These are phyloP conservation scores for Phytophthora ramorum DNA, from an alignment of 352 stramenopile genomes.

Conservation along the genomic window DNA sequence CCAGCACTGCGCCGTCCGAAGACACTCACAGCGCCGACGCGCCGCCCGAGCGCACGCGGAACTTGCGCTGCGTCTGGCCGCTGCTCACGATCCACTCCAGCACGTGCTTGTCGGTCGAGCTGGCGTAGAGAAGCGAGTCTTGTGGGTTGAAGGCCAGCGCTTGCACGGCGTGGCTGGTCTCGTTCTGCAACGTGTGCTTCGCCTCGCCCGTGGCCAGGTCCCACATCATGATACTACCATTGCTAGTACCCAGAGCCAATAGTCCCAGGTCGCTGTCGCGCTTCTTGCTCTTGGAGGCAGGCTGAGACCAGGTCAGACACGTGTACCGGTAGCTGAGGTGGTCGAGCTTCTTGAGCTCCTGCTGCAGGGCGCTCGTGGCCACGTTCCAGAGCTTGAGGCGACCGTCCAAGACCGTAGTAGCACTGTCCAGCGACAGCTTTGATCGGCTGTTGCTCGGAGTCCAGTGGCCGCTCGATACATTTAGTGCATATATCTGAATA, in stretches of 20 bases:
- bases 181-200: constrained; percentile 60
- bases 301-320: constrained; percentile 68
- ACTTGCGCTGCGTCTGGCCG: constrained; percentile 63
- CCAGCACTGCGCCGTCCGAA: constrained; percentile 65
- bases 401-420: constrained; percentile 43
- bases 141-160: constrained; percentile 80
- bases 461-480: too few species aligned
- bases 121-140: constrained; percentile 71
- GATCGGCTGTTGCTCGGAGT: too few species aligned
- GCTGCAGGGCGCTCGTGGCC: constrained; percentile 61
- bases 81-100: constrained; percentile 79
- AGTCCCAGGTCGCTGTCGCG: constrained; percentile 53
- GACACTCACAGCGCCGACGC: constrained; percentile 75
- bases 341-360: constrained; percentile 85
- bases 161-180: constrained; percentile 53
- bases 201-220: constrained; percentile 76
- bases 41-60: constrained; percentile 63
- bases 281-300: constrained; percentile 49
- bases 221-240: constrained; percentile 72
- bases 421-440: too few species aligned
- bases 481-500: too few species aligned
- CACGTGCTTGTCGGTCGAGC: constrained; percentile 77
- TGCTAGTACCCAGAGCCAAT: constrained; percentile 77
- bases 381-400: constrained; percentile 87
- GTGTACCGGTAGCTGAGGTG: constrained; percentile 89